phyloP scores from a whole-genome alignment of 1,284 basidiomycete species.

The Pisolithus thermaeus region DNA sequence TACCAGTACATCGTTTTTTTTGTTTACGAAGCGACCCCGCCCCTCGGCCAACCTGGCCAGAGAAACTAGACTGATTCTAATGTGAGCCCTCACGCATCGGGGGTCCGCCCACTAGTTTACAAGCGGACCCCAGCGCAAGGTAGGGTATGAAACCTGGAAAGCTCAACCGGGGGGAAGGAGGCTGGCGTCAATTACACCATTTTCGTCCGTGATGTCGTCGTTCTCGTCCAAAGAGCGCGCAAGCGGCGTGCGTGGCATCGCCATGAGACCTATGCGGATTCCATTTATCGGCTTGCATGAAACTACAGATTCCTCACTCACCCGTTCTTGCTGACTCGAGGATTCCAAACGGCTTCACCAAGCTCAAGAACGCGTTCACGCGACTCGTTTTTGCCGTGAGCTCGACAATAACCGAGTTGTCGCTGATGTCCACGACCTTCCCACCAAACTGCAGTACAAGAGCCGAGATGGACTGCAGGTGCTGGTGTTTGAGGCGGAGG shows the following conservation, averaged over 20 bases:
- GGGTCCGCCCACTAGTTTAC: too few relatives aligned
- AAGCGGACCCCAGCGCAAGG: background rate
- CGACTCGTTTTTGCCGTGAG: conserved; percentile 88
- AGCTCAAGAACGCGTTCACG: conserved; percentile 89
- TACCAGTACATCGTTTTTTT: too few relatives aligned
- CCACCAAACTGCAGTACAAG: conserved; percentile 90
- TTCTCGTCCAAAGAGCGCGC: conserved; percentile 57
- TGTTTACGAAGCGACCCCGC: too few relatives aligned
- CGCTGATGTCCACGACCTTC: conserved; percentile 91
- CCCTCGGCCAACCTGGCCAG: too few relatives aligned
- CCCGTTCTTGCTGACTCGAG: conserved; percentile 91
- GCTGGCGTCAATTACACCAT: conserved; percentile 70
- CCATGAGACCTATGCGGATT: conserved; percentile 73
- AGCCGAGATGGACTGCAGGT: conserved; percentile 81
- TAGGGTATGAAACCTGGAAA: background rate
- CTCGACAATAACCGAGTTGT: conserved; percentile 93
- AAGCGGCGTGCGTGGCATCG: conserved; percentile 92
- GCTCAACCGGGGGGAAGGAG: conserved; percentile 84
- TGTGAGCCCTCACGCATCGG: too few relatives aligned
- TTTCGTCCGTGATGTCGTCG: conserved; percentile 43
- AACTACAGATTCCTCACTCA: conserved; percentile 32
- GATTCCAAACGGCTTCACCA: conserved; percentile 93
- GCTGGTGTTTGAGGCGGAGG: conserved; percentile 85
- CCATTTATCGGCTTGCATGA: background rate
- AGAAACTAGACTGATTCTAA: too few relatives aligned